phyloP scores from a whole-genome alignment of 306 rosid species.

The Vigna radiata region DNA sequence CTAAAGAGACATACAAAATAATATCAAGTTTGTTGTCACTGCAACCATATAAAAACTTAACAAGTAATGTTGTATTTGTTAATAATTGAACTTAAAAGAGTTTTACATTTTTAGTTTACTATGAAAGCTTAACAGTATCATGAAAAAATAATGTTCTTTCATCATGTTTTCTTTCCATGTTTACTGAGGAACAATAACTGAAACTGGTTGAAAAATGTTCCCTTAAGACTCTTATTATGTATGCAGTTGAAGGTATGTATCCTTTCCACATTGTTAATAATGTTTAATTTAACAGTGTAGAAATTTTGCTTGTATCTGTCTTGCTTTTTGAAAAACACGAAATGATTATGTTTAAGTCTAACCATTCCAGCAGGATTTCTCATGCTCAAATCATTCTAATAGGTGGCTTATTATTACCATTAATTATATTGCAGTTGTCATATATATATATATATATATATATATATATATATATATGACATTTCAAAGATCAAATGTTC shows the following conservation, averaged over 20 bases:
- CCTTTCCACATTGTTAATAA: slow-evolving; percentile 37
- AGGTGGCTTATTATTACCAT: no score
- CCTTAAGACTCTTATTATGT: not conserved
- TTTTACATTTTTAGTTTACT: not conserved
- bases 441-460: no score
- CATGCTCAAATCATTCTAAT: slow-evolving; percentile 29
- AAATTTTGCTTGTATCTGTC: slow-evolving; percentile 26
- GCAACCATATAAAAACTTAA: not conserved
- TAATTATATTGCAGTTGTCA: not conserved
- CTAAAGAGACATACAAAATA: no score
- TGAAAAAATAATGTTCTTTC: not conserved
- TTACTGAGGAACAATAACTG: not conserved
- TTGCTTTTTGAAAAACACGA: slow-evolving; percentile 38
- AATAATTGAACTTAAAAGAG: not conserved
- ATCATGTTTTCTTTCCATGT: not conserved
- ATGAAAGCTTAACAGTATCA: not conserved
- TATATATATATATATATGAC: no score
- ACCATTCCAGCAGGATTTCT: slow-evolving; percentile 35
- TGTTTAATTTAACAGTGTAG: not conserved
- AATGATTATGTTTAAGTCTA: slow-evolving; percentile 40
- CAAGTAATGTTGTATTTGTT: not conserved
- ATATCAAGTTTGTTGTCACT: no score
- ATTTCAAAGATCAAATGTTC: not conserved
- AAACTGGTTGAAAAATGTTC: not conserved
- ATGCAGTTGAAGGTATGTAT: not conserved